A percentile compares a stretch with the other conserved stretches of the same genome.
Evolutionary conservation across 768 basidiomycete species (phyloP).

Genomic region (Collybiopsis luxurians): DNA sequence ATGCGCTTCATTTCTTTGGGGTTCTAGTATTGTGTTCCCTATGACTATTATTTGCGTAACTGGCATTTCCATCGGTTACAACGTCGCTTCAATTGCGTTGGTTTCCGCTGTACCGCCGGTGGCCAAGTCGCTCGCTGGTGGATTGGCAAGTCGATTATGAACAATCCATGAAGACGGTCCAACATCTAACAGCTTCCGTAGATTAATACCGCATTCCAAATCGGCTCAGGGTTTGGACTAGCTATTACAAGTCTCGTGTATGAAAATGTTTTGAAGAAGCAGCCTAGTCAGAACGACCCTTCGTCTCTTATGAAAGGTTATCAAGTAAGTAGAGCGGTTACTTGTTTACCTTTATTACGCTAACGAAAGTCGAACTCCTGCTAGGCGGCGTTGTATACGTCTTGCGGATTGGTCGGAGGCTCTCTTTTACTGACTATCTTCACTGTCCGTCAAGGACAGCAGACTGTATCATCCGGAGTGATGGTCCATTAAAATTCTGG

Average conservation of each 20-base stretch:
- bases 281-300: conserved; percentile 2
- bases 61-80: conserved; percentile 6
- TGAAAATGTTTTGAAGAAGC: conserved; percentile 9
- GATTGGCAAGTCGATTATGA: conserved; percentile 3
- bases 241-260: conserved; percentile 9
- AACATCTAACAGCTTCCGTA: not conserved
- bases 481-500: conserved; percentile 9
- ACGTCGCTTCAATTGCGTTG: conserved; percentile 10
- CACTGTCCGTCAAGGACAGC: conserved; percentile 5
- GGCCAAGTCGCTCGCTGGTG: conserved; percentile 9
- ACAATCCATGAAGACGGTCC: not conserved
- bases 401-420: conserved; percentile 7
- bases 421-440: conserved; percentile 7
- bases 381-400: conserved; percentile 9
- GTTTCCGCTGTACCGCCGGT: conserved; percentile 9
- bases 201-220: conserved; percentile 10
- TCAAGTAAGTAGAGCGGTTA: not conserved
- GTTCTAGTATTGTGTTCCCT: conserved; percentile 3
- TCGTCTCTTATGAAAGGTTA: conserved; percentile 8
- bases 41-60: conserved; percentile 3
- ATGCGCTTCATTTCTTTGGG: not conserved
- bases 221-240: conserved; percentile 8
- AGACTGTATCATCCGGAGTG: conserved; percentile 3
- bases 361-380: not conserved
- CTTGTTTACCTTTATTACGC: not conserved